Percentiles rank a stretch among this genome's conserved stretches.
Conservation (phyloP, 2,329 filamentous ascomycete genomes). For the Neofusicoccum cordaticola region DNA sequence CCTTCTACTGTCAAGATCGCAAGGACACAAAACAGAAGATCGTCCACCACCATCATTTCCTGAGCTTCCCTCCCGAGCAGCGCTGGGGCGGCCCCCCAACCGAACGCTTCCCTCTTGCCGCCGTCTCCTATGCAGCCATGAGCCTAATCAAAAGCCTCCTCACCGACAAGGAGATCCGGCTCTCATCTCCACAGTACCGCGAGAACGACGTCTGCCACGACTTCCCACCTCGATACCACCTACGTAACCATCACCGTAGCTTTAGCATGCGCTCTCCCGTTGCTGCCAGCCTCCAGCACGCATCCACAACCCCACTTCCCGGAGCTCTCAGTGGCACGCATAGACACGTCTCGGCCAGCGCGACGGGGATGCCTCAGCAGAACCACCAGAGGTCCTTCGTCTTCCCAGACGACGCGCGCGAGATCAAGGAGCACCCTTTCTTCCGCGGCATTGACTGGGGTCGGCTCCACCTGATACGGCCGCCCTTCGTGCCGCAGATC, state of each 20-base stretch:
- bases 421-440: constrained; percentile 87
- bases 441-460: constrained; percentile 80
- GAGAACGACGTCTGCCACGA: constrained; percentile 55
- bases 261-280: constrained; percentile 2
- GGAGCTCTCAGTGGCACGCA: constrained; percentile 20
- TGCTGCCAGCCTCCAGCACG: neutral
- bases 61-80: constrained; percentile 65
- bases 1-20: constrained; percentile 79
- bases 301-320: neutral
- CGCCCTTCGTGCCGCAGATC: constrained; percentile 79
- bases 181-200: constrained; percentile 74
- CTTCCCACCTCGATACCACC: constrained; percentile 2
- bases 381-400: constrained; percentile 57
- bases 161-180: constrained; percentile 68
- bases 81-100: constrained; percentile 54
- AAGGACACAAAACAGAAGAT: constrained; percentile 86
- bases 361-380: constrained; percentile 38
- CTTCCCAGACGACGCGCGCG: constrained; percentile 77
- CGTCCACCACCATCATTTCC: constrained; percentile 66
- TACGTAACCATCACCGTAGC: constrained; percentile 1
- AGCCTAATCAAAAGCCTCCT: constrained; percentile 73
- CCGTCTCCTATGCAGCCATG: constrained; percentile 68
- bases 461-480: constrained; percentile 64
- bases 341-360: constrained; percentile 8
- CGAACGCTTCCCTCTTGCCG: constrained; percentile 35